These are phyloP conservation scores for Pseudonitzschia delicatissima DNA, from an alignment of 108 stramenopile species.

Conservation along the genomic window DNA sequence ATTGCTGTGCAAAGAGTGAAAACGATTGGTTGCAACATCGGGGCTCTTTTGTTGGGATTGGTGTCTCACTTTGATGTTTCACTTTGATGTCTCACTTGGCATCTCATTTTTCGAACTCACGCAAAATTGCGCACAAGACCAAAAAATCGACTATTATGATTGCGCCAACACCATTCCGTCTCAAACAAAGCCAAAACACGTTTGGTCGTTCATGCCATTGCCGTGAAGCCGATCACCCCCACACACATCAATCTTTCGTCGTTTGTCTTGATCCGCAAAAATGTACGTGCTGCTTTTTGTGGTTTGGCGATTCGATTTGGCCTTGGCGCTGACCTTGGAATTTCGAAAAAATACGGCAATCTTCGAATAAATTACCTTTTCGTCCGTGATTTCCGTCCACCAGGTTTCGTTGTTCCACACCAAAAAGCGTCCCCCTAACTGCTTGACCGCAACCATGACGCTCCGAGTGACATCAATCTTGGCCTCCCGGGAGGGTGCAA, in stretches of 20 bases:
- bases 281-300: background rate
- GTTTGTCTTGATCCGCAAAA: background rate
- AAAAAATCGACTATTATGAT: too few relatives aligned
- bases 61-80: too few relatives aligned
- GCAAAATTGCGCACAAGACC: too few relatives aligned
- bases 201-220: too few relatives aligned
- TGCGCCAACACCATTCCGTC: too few relatives aligned
- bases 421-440: background rate
- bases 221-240: too few relatives aligned
- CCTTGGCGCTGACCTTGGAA: background rate
- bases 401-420: background rate
- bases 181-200: too few relatives aligned
- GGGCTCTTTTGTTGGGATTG: too few relatives aligned
- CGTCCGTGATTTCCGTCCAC: conserved; percentile 1
- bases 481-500: background rate
- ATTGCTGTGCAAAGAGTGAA: too few relatives aligned
- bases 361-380: background rate
- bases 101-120: too few relatives aligned
- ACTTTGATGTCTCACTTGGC: too few relatives aligned
- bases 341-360: conserved; percentile 12
- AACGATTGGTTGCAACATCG: too few relatives aligned
- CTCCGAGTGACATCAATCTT: background rate
- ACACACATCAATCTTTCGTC: background rate
- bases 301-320: background rate
- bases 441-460: background rate